Conservation (phyloP, 768 basidiomycete species). For the Tulasnella sp. region DNA sequence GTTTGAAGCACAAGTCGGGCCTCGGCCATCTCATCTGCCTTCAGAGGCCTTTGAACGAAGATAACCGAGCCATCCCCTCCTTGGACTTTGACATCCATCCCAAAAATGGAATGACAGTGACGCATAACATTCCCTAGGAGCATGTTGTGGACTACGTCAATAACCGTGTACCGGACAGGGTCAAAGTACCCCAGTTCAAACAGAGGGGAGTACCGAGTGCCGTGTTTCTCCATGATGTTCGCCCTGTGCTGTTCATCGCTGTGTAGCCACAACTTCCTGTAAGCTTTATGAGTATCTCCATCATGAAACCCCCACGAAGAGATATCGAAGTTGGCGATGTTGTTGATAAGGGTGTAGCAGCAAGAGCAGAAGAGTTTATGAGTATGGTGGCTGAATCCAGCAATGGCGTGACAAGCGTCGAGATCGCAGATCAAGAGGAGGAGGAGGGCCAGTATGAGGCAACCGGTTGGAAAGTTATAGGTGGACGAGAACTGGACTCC, state of each 20-base stretch:
- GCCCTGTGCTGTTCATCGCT: background rate
- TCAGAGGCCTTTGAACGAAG: background rate
- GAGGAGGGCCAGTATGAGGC: conserved; percentile 24
- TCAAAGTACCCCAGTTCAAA: background rate
- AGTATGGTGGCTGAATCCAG: conserved; percentile 17
- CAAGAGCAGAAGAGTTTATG: background rate
- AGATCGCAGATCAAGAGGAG: conserved; percentile 30
- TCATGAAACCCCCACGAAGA: background rate
- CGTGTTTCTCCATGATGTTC: background rate
- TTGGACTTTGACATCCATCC: conserved; percentile 19
- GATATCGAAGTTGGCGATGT: background rate
- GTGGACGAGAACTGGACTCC: background rate
- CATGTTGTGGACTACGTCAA: conserved; percentile 30
- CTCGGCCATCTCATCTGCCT: background rate
- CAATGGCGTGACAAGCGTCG: conserved; percentile 23
- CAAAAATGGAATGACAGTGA: conserved; percentile 26
- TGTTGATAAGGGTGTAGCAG: background rate
- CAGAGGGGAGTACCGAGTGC: background rate
- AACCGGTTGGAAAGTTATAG: background rate
- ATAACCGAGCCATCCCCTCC: conserved; percentile 17
- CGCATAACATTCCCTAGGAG: conserved; percentile 27
- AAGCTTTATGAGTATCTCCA: background rate
- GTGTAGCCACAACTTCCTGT: background rate
- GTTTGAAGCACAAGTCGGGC: background rate
- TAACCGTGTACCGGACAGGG: background rate